These are phyloP conservation scores for Emmonsia crescens DNA, from an alignment of 2,329 filamentous ascomycete genomes.

Conservation along the genomic window DNA sequence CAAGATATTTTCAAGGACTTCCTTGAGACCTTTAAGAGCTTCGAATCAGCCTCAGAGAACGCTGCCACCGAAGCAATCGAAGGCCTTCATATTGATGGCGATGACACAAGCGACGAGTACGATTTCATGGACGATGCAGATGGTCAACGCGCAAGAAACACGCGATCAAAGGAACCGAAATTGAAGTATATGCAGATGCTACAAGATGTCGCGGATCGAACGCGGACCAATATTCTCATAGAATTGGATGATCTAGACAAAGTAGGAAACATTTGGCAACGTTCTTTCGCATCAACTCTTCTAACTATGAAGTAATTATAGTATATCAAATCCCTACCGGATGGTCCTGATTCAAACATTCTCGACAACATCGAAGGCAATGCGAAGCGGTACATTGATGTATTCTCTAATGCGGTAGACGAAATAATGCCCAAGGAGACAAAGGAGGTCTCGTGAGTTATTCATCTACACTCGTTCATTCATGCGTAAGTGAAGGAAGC, in stretches of 20 bases:
- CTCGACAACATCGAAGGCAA: slow-evolving; percentile 81
- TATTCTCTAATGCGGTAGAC: slow-evolving; percentile 81
- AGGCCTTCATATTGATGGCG: slow-evolving; percentile 74
- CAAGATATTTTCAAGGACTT: slow-evolving; percentile 75
- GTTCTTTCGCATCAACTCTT: neutral
- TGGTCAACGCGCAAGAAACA: slow-evolving; percentile 31
- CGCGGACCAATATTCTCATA: slow-evolving; percentile 65
- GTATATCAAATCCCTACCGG: slow-evolving; percentile 64
- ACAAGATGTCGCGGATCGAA: slow-evolving; percentile 75
- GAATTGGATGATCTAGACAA: slow-evolving; percentile 76
- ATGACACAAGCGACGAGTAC: slow-evolving; percentile 79
- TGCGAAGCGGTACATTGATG: slow-evolving; percentile 89
- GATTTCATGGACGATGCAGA: slow-evolving; percentile 83
- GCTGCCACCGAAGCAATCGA: slow-evolving; percentile 68
- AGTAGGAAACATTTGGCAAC: slow-evolving; percentile 5
- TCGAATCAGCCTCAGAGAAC: slow-evolving; percentile 41
- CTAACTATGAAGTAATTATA: slow-evolving; percentile 24
- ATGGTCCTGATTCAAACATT: slow-evolving; percentile 54
- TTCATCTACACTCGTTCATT: neutral
- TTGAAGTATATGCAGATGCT: slow-evolving; percentile 82
- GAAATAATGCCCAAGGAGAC: slow-evolving; percentile 70
- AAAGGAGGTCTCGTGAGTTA: slow-evolving; percentile 59
- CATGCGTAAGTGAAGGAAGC: neutral
- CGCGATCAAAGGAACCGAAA: slow-evolving; percentile 49
- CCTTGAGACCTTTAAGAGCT: slow-evolving; percentile 71